Percentiles rank a stretch among this genome's conserved stretches.
Evolutionary conservation across 495 filamentous ascomycete genomes (phyloP).

Genomic region (Aspergillus incahuasiensis): DNA sequence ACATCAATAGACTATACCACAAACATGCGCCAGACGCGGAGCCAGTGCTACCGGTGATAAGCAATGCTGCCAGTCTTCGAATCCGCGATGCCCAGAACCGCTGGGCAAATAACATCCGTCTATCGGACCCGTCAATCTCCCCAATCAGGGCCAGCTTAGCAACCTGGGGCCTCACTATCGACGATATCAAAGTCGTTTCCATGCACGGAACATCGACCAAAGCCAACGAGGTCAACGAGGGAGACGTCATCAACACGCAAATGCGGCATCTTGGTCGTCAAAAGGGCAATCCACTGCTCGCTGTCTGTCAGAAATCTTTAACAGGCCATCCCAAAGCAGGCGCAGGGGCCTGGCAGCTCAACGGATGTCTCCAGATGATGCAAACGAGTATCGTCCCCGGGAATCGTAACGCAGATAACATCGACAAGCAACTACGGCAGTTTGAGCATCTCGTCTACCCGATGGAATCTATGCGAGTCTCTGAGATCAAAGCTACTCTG

Average conservation of each 20-base stretch:
- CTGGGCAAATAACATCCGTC: conserved; percentile 95
- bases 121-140: conserved; percentile 82
- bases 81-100: conserved; percentile 72
- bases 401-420: conserved; percentile 96
- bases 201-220: conserved; percentile 99
- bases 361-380: conserved; percentile 90
- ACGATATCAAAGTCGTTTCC: conserved; percentile 89
- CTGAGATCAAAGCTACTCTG: conserved; percentile 93
- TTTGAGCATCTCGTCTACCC: conserved; percentile 98
- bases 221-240: conserved; percentile 99
- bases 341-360: conserved; percentile 98
- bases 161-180: conserved; percentile 94
- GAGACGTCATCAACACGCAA: conserved; percentile 93
- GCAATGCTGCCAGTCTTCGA: conserved; percentile 40
- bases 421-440: conserved; percentile 89
- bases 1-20: neutral
- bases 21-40: neutral
- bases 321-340: conserved; percentile 99
- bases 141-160: conserved; percentile 90
- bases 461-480: conserved; percentile 83
- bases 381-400: conserved; percentile 89
- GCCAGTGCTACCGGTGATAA: neutral
- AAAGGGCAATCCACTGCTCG: conserved; percentile 94
- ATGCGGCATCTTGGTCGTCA: conserved; percentile 87
- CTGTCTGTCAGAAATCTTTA: conserved; percentile 98